phyloP scores from a whole-genome alignment of 2,329 filamentous ascomycete species.

The Neonectria faginata region DNA sequence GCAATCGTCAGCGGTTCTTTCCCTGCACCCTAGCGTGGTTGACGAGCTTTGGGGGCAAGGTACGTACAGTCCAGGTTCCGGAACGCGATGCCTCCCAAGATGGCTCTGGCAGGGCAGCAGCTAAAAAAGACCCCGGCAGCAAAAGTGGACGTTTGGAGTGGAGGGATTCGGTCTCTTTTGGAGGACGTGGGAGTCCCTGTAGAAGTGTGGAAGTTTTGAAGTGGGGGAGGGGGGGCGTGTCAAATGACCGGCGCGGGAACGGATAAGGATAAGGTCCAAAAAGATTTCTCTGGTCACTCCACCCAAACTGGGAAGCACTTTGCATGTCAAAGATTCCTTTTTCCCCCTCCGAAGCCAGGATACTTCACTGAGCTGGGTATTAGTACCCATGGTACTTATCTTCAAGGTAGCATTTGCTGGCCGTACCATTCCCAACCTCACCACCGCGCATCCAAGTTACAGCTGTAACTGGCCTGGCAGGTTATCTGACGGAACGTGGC shows the following conservation, averaged over 20 bases:
- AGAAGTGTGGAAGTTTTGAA: conserved; percentile 6
- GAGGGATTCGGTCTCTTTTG: conserved; percentile 17
- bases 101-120: background rate
- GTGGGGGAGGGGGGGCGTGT: conserved; percentile 14
- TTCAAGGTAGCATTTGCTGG: background rate
- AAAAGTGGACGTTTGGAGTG: conserved; percentile 9
- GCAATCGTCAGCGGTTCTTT: conserved; percentile 27
- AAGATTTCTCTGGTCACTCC: conserved; percentile 25
- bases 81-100: background rate
- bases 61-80: background rate
- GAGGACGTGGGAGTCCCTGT: conserved; percentile 6
- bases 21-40: conserved; percentile 12
- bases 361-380: too few species aligned
- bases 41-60: conserved; percentile 10
- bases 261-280: conserved; percentile 30
- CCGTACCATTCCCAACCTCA: background rate
- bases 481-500: conserved; percentile 3
- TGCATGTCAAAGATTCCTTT: background rate
- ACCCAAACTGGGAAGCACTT: conserved; percentile 18
- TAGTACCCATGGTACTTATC: background rate
- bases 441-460: conserved; percentile 4
- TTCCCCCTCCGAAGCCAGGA: conserved; percentile 10
- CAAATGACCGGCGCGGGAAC: conserved; percentile 22
- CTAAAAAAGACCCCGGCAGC: conserved; percentile 12
- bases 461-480: background rate